Evolutionary conservation across 2,329 filamentous ascomycete genomes (phyloP).

Genomic region (Harringtonia lauricola): DNA sequence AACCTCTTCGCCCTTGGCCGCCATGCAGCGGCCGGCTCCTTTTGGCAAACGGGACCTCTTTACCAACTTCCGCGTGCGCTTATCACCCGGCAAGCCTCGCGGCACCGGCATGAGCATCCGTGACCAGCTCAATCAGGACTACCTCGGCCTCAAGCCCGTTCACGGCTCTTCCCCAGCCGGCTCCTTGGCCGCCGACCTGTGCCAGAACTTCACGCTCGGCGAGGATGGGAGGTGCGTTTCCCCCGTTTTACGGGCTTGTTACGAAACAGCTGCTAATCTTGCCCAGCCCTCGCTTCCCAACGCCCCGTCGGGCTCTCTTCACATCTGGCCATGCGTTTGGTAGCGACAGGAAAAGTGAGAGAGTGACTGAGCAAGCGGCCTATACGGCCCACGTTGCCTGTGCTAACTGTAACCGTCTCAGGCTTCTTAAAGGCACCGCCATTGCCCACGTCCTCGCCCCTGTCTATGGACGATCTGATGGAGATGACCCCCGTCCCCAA

Average conservation of each 20-base stretch:
- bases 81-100: constrained; percentile 38
- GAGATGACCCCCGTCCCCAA: constrained; percentile 89
- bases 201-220: constrained; percentile 94
- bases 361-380: not conserved
- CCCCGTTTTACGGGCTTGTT: too few species aligned
- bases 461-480: constrained; percentile 64
- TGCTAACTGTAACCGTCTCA: constrained; percentile 16
- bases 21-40: constrained; percentile 69
- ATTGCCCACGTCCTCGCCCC: constrained; percentile 61
- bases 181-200: constrained; percentile 85
- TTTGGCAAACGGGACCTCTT: constrained; percentile 50
- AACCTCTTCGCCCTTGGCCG: constrained; percentile 85
- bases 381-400: constrained; percentile 8
- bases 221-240: constrained; percentile 32
- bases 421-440: constrained; percentile 77
- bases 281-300: constrained; percentile 66
- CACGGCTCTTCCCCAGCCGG: constrained; percentile 83
- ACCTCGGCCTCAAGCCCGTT: constrained; percentile 69
- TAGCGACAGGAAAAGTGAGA: constrained; percentile 48
- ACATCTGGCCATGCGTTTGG: constrained; percentile 56
- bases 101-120: constrained; percentile 57
- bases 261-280: constrained; percentile 1
- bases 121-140: constrained; percentile 60
- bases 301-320: constrained; percentile 76
- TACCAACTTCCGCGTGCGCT: constrained; percentile 33